A percentile compares a stretch with the other conserved stretches of the same genome.
These are phyloP conservation scores for Botrytis deweyae DNA, from an alignment of 2,329 filamentous ascomycete genomes.

Conservation along the genomic window DNA sequence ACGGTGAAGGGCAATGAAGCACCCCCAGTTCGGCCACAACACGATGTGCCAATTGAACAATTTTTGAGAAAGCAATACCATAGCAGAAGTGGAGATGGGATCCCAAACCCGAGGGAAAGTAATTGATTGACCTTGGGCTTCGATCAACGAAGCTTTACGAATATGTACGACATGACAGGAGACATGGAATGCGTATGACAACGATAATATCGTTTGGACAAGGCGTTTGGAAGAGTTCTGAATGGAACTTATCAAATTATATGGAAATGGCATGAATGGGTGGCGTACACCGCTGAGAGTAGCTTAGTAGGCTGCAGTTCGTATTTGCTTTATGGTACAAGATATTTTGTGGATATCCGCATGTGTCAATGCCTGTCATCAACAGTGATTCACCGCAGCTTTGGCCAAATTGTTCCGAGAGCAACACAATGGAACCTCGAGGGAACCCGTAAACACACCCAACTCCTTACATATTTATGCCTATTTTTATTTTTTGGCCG, in stretches of 20 bases:
- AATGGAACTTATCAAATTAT: constrained; percentile 11
- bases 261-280: constrained; percentile 1
- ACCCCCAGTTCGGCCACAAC: constrained; percentile 33
- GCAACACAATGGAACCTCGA: neutral
- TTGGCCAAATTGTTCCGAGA: neutral
- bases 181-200: neutral
- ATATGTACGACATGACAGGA: neutral
- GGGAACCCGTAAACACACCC: neutral
- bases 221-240: constrained; percentile 8
- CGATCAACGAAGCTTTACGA: neutral
- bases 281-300: constrained; percentile 14
- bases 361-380: constrained; percentile 3
- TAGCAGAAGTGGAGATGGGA: constrained; percentile 30
- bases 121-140: neutral
- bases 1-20: constrained; percentile 3
- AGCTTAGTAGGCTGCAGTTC: neutral
- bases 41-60: constrained; percentile 38
- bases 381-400: neutral
- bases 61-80: constrained; percentile 36
- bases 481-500: neutral
- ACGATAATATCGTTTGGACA: neutral
- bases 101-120: constrained; percentile 23
- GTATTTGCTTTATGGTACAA: neutral
- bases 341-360: neutral
- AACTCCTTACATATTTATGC: neutral